A percentile compares a stretch with the other conserved stretches of the same genome.
These are phyloP conservation scores for Rhodotorula sp. DNA, from an alignment of 1,284 basidiomycete species.

Conservation along the genomic window DNA sequence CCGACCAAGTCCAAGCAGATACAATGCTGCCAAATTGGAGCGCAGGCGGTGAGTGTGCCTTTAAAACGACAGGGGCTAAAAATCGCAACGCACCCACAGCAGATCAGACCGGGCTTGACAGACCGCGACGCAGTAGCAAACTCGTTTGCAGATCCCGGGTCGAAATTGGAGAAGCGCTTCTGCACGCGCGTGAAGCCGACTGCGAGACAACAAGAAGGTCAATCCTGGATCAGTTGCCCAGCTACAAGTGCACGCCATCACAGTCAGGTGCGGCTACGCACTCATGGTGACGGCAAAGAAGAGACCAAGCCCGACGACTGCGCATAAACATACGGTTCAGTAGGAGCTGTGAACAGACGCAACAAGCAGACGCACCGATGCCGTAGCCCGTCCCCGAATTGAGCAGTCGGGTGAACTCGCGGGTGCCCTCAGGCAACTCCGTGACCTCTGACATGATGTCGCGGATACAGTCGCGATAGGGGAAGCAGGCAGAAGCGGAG, in stretches of 20 bases:
- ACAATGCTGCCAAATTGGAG: slow-evolving; percentile 60
- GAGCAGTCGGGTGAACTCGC: slow-evolving; percentile 20
- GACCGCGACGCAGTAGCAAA: slow-evolving; percentile 30
- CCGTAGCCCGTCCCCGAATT: slow-evolving; percentile 17
- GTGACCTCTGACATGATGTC: not conserved
- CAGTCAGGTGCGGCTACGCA: not conserved
- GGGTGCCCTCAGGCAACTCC: slow-evolving; percentile 19
- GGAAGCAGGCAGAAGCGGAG: not conserved
- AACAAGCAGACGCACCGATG: not conserved
- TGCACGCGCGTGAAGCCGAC: slow-evolving; percentile 33
- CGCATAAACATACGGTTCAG: no score
- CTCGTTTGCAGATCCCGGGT: slow-evolving; percentile 28
- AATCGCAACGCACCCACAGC: slow-evolving; percentile 6
- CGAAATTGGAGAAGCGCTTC: slow-evolving; percentile 24
- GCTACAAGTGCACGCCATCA: not conserved
- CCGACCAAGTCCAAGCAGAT: slow-evolving; percentile 56
- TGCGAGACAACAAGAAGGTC: slow-evolving; percentile 34
- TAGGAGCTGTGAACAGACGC: no score
- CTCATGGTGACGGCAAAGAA: slow-evolving; percentile 41
- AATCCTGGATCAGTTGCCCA: not conserved
- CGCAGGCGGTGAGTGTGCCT: no score
- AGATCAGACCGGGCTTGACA: slow-evolving; percentile 28
- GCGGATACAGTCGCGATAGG: not conserved
- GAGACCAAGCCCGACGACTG: slow-evolving; percentile 45
- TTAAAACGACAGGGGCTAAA: no score